phyloP scores from a whole-genome alignment of 208 protist genomes.

The Leishmania aethiopica region DNA sequence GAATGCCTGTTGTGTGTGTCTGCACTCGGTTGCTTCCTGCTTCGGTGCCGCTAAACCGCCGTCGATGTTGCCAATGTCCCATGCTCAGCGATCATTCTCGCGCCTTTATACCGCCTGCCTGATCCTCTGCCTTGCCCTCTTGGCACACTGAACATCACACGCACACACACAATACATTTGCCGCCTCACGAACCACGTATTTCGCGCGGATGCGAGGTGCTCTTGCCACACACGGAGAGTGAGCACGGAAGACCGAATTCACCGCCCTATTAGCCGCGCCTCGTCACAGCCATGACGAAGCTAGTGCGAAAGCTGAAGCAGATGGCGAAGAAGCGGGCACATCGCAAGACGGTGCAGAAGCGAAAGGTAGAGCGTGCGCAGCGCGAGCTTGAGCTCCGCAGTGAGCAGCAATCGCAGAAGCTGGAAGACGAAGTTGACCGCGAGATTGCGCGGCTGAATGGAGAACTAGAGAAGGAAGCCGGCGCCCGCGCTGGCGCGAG shows the following conservation, averaged over 20 bases:
- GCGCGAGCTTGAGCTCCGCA: slow-evolving; percentile 52
- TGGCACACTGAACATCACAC: neutral
- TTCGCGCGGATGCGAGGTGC: neutral
- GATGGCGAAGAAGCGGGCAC: slow-evolving; percentile 87
- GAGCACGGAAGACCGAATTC: neutral
- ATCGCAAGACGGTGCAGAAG: slow-evolving; percentile 89
- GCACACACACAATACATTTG: neutral
- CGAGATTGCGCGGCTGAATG: slow-evolving; percentile 63
- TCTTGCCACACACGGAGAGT: neutral
- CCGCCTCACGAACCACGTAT: neutral
- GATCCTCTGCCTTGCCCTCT: neutral
- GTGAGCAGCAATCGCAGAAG: slow-evolving; percentile 34
- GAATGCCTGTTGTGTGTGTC: neutral
- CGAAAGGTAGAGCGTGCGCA: slow-evolving; percentile 69
- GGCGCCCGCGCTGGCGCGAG: neutral
- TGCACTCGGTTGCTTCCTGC: neutral
- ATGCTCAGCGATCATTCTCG: neutral
- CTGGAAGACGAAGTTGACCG: slow-evolving; percentile 65
- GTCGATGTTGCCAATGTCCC: neutral
- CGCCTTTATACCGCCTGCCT: neutral
- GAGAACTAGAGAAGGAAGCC: slow-evolving; percentile 23
- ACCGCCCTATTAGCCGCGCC: neutral
- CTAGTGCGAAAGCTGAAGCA: slow-evolving; percentile 90
- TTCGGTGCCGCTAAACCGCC: neutral
- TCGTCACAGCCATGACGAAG: slow-evolving; percentile 69